Percentiles rank a stretch among this genome's conserved stretches.
Evolutionary conservation across 2,329 filamentous ascomycete genomes (phyloP).

Genomic region (Xylaria sp.): DNA sequence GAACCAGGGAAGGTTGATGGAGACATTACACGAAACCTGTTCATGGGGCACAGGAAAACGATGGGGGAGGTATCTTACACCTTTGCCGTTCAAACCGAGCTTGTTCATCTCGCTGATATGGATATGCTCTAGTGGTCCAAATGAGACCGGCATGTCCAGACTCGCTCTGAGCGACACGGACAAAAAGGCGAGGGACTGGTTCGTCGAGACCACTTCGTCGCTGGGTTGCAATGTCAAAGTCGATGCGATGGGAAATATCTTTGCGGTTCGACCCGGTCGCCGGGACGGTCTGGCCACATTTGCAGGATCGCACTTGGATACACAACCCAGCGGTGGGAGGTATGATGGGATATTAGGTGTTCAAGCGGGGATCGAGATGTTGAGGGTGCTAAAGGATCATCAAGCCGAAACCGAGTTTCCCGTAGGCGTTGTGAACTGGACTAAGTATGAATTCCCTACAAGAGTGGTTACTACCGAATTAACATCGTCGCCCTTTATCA

Average conservation of each 20-base stretch:
- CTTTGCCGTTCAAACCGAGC: conserved; percentile 12
- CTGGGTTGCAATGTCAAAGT: background rate
- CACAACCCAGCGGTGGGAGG: conserved; percentile 66
- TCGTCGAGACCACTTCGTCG: conserved; percentile 68
- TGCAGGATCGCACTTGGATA: conserved; percentile 76
- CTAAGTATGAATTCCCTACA: conserved; percentile 58
- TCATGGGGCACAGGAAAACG: conserved; percentile 72
- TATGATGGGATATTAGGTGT: conserved; percentile 84
- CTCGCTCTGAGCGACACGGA: conserved; percentile 67
- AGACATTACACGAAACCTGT: conserved; percentile 72
- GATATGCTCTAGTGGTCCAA: conserved; percentile 54
- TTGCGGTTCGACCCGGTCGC: conserved; percentile 67
- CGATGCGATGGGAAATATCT: background rate
- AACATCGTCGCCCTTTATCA: background rate
- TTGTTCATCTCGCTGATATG: conserved; percentile 18
- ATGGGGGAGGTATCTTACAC: conserved; percentile 69
- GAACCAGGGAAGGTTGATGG: conserved; percentile 68
- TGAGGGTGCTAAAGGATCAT: conserved; percentile 74
- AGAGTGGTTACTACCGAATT: background rate
- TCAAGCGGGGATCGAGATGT: conserved; percentile 76
- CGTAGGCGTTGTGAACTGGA: conserved; percentile 82
- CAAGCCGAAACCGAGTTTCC: conserved; percentile 74
- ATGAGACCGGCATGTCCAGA: conserved; percentile 80
- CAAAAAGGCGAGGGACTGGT: conserved; percentile 76
- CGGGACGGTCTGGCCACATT: conserved; percentile 70